Percentiles rank a stretch among this genome's conserved stretches.
Conservation (phyloP, 257 asterid genomes). For the Asclepias syriaca region DNA sequence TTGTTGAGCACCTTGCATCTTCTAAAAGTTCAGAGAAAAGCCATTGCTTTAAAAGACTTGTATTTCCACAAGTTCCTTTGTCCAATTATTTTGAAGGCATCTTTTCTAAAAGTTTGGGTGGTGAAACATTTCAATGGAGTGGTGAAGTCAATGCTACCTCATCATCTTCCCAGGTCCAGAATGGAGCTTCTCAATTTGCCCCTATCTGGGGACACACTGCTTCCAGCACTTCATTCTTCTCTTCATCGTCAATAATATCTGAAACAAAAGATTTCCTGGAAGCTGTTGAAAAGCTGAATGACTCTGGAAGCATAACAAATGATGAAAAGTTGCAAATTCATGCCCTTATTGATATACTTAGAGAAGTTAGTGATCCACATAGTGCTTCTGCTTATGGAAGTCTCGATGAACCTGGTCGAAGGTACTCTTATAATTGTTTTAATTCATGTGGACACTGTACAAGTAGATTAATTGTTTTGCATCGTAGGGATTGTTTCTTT, state of each 20-base stretch:
- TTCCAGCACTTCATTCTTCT: constrained; percentile 24
- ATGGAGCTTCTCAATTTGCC: constrained; percentile 34
- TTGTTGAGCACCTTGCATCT: constrained; percentile 47
- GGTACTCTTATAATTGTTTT: constrained; percentile 34
- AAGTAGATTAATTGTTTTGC: background rate
- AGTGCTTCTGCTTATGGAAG: constrained; percentile 74
- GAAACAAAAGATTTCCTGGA: constrained; percentile 51
- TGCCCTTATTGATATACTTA: constrained; percentile 65
- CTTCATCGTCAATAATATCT: constrained; percentile 46
- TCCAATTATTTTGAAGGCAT: constrained; percentile 73
- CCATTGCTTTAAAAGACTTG: constrained; percentile 27
- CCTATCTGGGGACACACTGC: constrained; percentile 38
- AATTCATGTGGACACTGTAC: constrained; percentile 2
- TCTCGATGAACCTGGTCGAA: constrained; percentile 94
- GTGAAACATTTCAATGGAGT: constrained; percentile 60
- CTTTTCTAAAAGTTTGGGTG: constrained; percentile 42
- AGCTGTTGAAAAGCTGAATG: constrained; percentile 52
- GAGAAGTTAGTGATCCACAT: constrained; percentile 58
- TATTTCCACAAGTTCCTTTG: constrained; percentile 57
- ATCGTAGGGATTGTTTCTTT: background rate
- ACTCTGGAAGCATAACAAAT: constrained; percentile 33
- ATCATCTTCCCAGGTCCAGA: constrained; percentile 41
- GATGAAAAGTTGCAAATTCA: constrained; percentile 72
- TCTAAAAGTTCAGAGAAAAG: constrained; percentile 27
- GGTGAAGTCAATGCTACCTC: constrained; percentile 16